A percentile compares a stretch with the other conserved stretches of the same genome.
phyloP scores from a whole-genome alignment of 1,284 basidiomycete species.

The Trametes hirsuta region DNA sequence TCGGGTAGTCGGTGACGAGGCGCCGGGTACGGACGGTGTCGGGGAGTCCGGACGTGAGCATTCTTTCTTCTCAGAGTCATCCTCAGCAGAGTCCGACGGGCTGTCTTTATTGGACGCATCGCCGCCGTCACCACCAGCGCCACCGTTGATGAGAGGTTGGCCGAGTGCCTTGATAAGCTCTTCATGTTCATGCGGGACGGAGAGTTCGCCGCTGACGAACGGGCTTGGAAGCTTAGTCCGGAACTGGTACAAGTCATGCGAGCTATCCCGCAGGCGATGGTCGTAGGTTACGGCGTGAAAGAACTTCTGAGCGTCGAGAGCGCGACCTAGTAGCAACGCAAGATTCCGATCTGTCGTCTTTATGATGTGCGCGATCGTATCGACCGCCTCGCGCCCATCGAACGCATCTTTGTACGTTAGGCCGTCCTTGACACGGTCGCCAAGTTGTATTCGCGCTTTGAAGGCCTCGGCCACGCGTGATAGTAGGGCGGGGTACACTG shows the following conservation, averaged over 20 bases:
- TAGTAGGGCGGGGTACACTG: conserved; percentile 93
- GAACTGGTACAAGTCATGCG: conserved; percentile 94
- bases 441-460: conserved; percentile 75
- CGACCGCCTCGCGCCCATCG: conserved; percentile 95
- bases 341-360: conserved; percentile 98
- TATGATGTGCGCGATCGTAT: conserved; percentile 96
- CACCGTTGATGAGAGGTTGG: conserved; percentile 27
- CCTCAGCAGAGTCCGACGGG: conserved; percentile 44
- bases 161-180: conserved; percentile 31
- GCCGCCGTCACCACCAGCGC: conserved; percentile 21
- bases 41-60: conserved; percentile 42
- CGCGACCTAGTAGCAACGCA: conserved; percentile 90
- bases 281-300: conserved; percentile 99
- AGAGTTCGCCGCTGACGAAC: conserved; percentile 76
- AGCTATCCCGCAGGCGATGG: conserved; percentile 90
- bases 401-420: conserved; percentile 96
- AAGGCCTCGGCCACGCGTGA: conserved; percentile 96
- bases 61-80: conserved; percentile 42
- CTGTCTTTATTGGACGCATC: conserved; percentile 33
- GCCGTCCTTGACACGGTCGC: conserved; percentile 91
- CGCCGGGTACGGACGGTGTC: conserved; percentile 39
- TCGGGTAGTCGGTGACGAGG: conserved; percentile 34
- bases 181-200: conserved; percentile 42
- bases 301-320: conserved; percentile 97
- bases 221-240: conserved; percentile 73